These are phyloP conservation scores for Bolboschoenus planiculmis DNA, from an alignment of 176 grass and related monocot genomes.

Conservation along the genomic window DNA sequence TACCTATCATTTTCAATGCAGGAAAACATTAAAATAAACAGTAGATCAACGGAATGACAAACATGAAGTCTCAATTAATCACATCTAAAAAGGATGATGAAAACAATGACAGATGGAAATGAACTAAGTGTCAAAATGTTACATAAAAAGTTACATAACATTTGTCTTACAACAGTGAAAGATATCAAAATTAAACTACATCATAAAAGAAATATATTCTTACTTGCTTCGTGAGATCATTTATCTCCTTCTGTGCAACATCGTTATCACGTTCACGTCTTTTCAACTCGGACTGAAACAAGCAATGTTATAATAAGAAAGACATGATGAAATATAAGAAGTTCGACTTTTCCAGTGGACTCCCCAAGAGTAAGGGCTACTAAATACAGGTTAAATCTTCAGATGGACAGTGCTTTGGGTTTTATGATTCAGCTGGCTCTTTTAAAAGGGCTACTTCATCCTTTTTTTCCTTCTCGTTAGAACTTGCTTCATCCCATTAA, in stretches of 20 bases:
- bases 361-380: neutral
- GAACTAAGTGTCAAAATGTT: neutral
- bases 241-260: conserved; percentile 72
- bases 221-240: conserved; percentile 92
- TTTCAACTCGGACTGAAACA: conserved; percentile 76
- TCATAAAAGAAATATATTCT: conserved; percentile 20
- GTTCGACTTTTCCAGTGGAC: neutral
- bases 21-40: neutral
- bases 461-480: neutral
- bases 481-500: neutral
- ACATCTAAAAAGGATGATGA: neutral
- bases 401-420: neutral
- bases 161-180: neutral
- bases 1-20: conserved; percentile 35
- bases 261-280: conserved; percentile 57
- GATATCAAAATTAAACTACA: neutral
- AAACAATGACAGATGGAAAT: neutral
- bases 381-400: neutral
- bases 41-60: neutral
- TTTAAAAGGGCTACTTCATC: neutral
- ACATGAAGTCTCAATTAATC: neutral
- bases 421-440: neutral
- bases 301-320: conserved; percentile 24
- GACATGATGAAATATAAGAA: neutral
- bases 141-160: conserved; percentile 8